These are phyloP conservation scores for Rachicladosporium sp. DNA, from an alignment of 2,329 filamentous ascomycete species.

Conservation along the genomic window DNA sequence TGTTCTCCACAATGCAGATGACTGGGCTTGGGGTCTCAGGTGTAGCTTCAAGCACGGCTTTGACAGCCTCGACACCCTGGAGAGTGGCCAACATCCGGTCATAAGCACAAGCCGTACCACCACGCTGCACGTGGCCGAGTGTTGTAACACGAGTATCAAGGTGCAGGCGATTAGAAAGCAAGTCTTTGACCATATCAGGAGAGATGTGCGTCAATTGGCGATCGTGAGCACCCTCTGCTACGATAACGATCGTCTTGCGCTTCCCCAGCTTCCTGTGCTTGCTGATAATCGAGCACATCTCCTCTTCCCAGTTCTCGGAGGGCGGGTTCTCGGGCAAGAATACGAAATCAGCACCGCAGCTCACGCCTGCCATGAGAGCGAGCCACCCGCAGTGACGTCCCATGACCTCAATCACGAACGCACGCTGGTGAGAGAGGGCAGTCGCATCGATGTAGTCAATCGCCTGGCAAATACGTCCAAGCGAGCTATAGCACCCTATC, in stretches of 20 bases:
- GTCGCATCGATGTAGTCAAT: constrained; percentile 97
- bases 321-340: constrained; percentile 95
- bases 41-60: constrained; percentile 76
- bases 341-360: constrained; percentile 88
- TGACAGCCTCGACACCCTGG: constrained; percentile 89
- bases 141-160: constrained; percentile 92
- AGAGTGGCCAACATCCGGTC: constrained; percentile 87
- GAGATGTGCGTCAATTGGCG: constrained; percentile 72
- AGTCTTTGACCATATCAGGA: constrained; percentile 68
- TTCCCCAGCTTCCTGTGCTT: constrained; percentile 82
- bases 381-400: constrained; percentile 96
- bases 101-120: constrained; percentile 83
- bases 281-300: constrained; percentile 68
- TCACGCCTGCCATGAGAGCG: constrained; percentile 89
- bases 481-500: constrained; percentile 89
- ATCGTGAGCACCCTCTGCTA: constrained; percentile 90
- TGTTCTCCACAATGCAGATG: constrained; percentile 95
- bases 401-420: constrained; percentile 98
- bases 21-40: constrained; percentile 85
- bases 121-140: constrained; percentile 92
- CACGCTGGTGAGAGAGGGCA: constrained; percentile 82
- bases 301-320: constrained; percentile 71
- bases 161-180: constrained; percentile 68
- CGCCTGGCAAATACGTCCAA: constrained; percentile 85
- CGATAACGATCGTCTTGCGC: constrained; percentile 94